Evolutionary conservation across 805 yeast species (phyloP).

Genomic region (Candida corydali): DNA sequence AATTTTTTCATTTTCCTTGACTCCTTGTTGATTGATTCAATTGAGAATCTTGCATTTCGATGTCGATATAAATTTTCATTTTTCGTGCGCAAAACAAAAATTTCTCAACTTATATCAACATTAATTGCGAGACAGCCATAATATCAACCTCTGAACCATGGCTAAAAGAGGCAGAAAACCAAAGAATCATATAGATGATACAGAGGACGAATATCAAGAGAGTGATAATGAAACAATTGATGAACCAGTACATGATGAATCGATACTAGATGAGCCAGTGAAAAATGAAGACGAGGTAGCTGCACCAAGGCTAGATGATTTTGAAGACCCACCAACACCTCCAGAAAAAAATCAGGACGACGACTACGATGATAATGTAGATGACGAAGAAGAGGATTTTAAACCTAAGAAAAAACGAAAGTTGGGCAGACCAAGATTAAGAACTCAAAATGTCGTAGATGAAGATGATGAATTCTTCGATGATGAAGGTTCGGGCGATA

Average conservation of each 20-base stretch:
- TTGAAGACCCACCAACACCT: constrained; percentile 7
- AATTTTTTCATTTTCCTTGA: too few species aligned
- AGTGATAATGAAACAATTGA: constrained; percentile 15
- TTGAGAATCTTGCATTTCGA: too few species aligned
- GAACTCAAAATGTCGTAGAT: neutral
- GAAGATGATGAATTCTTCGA: constrained; percentile 11
- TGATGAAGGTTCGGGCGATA: constrained; percentile 18
- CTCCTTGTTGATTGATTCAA: neutral
- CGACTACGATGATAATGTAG: constrained; percentile 9
- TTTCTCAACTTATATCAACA: neutral
- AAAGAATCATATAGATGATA: constrained; percentile 1
- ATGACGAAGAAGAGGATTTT: constrained; percentile 7
- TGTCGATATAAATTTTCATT: neutral
- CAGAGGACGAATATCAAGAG: constrained; percentile 11
- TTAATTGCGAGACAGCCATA: neutral
- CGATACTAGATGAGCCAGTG: neutral
- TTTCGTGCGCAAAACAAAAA: neutral
- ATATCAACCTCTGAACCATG: neutral
- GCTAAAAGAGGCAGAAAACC: constrained; percentile 5
- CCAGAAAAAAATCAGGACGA: constrained; percentile 10
- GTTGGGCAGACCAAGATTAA: constrained; percentile 9
- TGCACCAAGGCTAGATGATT: neutral
- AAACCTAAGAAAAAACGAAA: constrained; percentile 1
- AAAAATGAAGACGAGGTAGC: neutral
- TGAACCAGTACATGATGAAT: constrained; percentile 1